Evolutionary conservation across 768 basidiomycete genomes (phyloP), one percentile per base, ranked within the genome.

Genomic region (Lactarius tabidus): DNA sequence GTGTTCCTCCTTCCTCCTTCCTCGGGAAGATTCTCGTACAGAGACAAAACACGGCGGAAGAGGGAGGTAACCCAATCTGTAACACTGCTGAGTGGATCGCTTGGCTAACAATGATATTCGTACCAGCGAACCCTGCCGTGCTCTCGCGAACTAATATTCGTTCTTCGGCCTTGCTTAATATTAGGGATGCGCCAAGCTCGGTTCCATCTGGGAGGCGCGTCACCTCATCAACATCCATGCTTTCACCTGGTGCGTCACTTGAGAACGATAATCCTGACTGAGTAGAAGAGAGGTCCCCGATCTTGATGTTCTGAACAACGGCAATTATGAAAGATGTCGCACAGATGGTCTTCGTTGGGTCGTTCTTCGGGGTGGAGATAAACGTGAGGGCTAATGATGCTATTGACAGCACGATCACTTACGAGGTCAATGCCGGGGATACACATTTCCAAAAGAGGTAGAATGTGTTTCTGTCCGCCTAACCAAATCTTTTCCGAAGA

Each of bases 21-120:
- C 74, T 98, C 96, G 0, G 95, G 95, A 6, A 98, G 79, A 72
- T 96, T 95, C 77, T 95, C 92, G 72, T 90, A 95, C 23, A 98
- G 77, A 1, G 90, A 84, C 59, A 93, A 79, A 59, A 93, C 85
- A 12, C 91, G 84, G 18, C 90, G 81, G 71, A 93, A 87, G 35
- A 93, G 82, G 26, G 88, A 85, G 0, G 82, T 82, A 15, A 93
- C 86, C 91, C 92, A 93, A 71, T 90, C 92, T 91, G 65, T 23
- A 10, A 48, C 38, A 6, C 18, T 23, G 41, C 35, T 53, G 52
- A 39, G 28, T 28, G n/a, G 31, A 28, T 18, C 54, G 17, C 23
- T 23, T 31, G 45, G 31, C 26, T 26, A 29, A 41, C 17, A 38
- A 62, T 41, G 57, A 31, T 52, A 6, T 18, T 36, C 77, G 63